Base-by-base conservation (phyloP, 805 yeast genomes). In the Kazachstania martiniae region DNA sequence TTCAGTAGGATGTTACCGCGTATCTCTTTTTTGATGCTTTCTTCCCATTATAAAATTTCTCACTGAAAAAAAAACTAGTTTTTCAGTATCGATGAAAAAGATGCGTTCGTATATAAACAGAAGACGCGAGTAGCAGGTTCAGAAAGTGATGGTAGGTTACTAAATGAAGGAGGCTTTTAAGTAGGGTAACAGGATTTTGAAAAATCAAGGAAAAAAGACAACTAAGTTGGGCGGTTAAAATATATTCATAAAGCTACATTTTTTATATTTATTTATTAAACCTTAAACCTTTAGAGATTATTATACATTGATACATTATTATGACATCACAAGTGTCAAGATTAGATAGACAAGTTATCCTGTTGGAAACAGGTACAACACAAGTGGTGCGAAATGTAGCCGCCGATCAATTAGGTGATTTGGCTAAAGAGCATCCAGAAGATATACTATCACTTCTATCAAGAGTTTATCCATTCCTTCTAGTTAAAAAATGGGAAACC, bases 351-450 rank as follows among this genome's bases (percentile, higher is more conserved):
- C 61, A 64, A 43, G 69, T 64, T 25, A 54, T 64, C 8, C 50
- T 64, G 21, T 63, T 91, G 42, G 98, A 93, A 59, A 84, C 96
- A 1, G 98, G 98, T 8, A 84, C 95, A 9, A 85, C 96, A 4
- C 83, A 83, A 25, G 81, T 85, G 53, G 91, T 91, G 27, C 71
- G 97, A 43, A 85, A 84, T 50, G 84, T 95, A 8, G 99, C 98
- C 1, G 97, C 97, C 2, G 95, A 89, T 49, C 99, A 91, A 59
- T 66, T 91, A 43, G 84, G 95, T 4, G 97, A 89, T 44, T 67
- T 93, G 24, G 96, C 95, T 18, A 81, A 81, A 54, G 80, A 81
- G 27, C 97, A 91, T 49, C 95, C 97, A 0, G 97, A 89, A 49
- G 97, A 91, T 47, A 73, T 83, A 14, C 66, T 85, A 33, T 79